Percentiles rank a stretch among this genome's conserved stretches.
phyloP scores from a whole-genome alignment of 176 grass and related monocot species.

The Eragrostis curvula region DNA sequence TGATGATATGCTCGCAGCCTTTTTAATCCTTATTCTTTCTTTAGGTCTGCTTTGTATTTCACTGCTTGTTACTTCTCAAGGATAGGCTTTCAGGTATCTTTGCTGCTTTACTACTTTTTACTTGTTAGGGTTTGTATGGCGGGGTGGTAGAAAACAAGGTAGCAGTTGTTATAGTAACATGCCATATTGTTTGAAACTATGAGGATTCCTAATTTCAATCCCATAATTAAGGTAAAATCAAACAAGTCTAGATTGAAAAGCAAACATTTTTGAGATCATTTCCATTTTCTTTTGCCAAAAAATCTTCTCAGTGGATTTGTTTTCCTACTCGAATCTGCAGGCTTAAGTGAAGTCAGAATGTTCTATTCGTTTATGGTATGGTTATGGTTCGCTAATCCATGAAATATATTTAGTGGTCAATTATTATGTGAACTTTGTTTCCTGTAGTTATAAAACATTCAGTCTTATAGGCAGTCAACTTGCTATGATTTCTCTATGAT shows the following conservation, averaged over 20 bases:
- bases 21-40: slow-evolving; percentile 30
- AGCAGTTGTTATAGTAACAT: neutral
- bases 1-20: slow-evolving; percentile 40
- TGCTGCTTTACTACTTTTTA: slow-evolving; percentile 45
- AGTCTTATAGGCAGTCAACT: slow-evolving; percentile 11
- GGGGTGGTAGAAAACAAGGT: slow-evolving; percentile 17
- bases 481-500: neutral
- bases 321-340: neutral
- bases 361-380: neutral
- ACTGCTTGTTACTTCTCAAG: slow-evolving; percentile 88
- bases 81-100: slow-evolving; percentile 75
- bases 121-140: slow-evolving; percentile 1
- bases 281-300: neutral
- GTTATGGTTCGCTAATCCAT: neutral
- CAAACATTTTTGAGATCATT: slow-evolving; percentile 14
- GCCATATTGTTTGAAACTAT: neutral
- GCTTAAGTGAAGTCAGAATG: neutral
- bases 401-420: neutral
- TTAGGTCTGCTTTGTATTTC: slow-evolving; percentile 88
- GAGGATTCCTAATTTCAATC: slow-evolving; percentile 10
- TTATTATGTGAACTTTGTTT: neutral
- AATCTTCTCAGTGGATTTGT: slow-evolving; percentile 30
- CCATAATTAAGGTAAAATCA: slow-evolving; percentile 12
- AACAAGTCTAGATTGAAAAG: slow-evolving; percentile 8
- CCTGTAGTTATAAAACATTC: neutral